Percentiles rank a stretch among this genome's conserved stretches.
Conservation (phyloP, 2,329 filamentous ascomycete genomes). For the Colletotrichum limetticola region DNA sequence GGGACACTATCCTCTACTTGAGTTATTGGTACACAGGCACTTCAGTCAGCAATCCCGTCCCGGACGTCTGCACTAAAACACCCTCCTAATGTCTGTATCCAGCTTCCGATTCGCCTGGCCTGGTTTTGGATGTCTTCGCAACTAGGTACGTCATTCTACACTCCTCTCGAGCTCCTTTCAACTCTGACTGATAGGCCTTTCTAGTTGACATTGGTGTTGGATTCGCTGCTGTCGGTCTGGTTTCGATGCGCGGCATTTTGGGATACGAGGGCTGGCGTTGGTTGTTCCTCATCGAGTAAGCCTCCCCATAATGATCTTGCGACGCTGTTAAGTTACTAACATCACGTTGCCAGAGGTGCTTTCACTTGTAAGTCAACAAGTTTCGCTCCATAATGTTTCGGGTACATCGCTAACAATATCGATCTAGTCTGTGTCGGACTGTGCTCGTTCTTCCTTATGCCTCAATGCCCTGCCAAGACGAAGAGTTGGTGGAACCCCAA, state of each 20-base stretch:
- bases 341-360: conserved; percentile 38
- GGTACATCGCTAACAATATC: conserved; percentile 54
- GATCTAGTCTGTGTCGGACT: conserved; percentile 57
- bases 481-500: conserved; percentile 59
- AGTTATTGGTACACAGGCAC: conserved; percentile 77
- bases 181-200: conserved; percentile 5
- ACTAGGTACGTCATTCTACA: conserved; percentile 37
- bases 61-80: not conserved
- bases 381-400: conserved; percentile 31
- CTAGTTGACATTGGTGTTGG: conserved; percentile 58
- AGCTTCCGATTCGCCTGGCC: conserved; percentile 72
- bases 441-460: conserved; percentile 45
- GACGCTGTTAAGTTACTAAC: conserved; percentile 26
- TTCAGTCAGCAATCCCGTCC: conserved; percentile 44
- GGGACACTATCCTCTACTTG: conserved; percentile 43
- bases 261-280: conserved; percentile 67
- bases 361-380: conserved; percentile 43
- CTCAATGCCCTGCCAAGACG: conserved; percentile 48
- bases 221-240: conserved; percentile 66
- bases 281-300: conserved; percentile 58
- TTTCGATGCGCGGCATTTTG: conserved; percentile 63
- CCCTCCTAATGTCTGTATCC: conserved; percentile 14
- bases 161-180: fast-evolving
- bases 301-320: not conserved
- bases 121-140: conserved; percentile 71